phyloP scores from a whole-genome alignment of 805 yeast species.

The Pichia cabralensis region DNA sequence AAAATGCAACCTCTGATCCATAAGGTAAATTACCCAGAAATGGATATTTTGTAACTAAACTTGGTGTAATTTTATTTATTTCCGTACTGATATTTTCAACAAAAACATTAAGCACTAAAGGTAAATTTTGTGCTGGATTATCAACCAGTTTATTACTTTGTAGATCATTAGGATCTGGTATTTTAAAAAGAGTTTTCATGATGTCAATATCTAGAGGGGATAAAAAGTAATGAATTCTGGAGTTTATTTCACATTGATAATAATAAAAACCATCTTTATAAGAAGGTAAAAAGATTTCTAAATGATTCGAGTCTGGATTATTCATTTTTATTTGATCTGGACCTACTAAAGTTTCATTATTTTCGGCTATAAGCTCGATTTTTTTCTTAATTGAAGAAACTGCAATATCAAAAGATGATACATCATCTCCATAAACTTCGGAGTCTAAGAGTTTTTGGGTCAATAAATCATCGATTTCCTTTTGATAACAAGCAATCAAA shows the following conservation, averaged over 20 bases:
- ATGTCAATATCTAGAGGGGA: conserved; percentile 76
- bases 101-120: conserved; percentile 47
- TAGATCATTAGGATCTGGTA: not conserved
- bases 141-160: not conserved
- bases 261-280: conserved; percentile 49
- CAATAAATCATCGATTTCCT: conserved; percentile 48
- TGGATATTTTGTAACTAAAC: conserved; percentile 50
- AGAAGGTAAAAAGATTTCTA: conserved; percentile 5
- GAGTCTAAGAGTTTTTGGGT: conserved; percentile 47
- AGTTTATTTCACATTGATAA: conserved; percentile 60
- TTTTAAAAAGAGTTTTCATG: conserved; percentile 22
- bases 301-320: conserved; percentile 1
- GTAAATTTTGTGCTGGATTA: conserved; percentile 46
- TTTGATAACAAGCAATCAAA: conserved; percentile 41
- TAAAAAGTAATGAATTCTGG: conserved; percentile 56
- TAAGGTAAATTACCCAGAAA: conserved; percentile 73
- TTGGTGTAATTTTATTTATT: conserved; percentile 40
- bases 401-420: conserved; percentile 45
- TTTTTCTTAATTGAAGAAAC: conserved; percentile 40
- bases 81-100: conserved; percentile 60
- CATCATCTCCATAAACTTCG: conserved; percentile 50
- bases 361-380: conserved; percentile 27
- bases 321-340: conserved; percentile 21
- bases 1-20: conserved; percentile 74
- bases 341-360: conserved; percentile 10